These are phyloP conservation scores for Ascochyta fabae DNA, from an alignment of 2,329 filamentous ascomycete genomes.

Conservation along the genomic window DNA sequence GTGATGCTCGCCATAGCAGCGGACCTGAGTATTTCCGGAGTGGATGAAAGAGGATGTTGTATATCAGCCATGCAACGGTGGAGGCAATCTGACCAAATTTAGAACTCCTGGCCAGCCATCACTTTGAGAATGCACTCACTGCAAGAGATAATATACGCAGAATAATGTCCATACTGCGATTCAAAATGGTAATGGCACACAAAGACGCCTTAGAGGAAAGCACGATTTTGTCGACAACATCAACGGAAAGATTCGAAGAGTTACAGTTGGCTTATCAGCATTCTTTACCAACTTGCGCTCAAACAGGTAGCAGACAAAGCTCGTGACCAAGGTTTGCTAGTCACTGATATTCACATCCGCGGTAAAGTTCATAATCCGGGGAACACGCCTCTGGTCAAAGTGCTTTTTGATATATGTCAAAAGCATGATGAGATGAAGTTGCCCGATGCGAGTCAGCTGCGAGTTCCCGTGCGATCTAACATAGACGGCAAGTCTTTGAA, in stretches of 20 bases:
- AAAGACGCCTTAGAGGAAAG: background rate
- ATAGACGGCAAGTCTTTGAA: slow-evolving; percentile 8
- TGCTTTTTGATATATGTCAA: slow-evolving; percentile 16
- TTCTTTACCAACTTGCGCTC: slow-evolving; percentile 5
- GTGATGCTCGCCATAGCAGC: background rate
- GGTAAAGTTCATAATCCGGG: slow-evolving; percentile 34
- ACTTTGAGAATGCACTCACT: background rate
- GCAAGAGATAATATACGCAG: background rate
- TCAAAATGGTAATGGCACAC: background rate
- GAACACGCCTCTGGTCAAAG: slow-evolving; percentile 24
- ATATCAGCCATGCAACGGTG: background rate
- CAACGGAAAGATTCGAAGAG: background rate
- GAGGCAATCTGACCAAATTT: background rate
- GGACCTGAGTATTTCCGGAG: background rate
- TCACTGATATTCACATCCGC: slow-evolving; percentile 24
- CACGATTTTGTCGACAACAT: background rate
- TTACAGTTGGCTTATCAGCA: background rate
- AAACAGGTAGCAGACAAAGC: slow-evolving; percentile 13
- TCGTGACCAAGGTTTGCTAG: slow-evolving; percentile 18
- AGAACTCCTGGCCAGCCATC: background rate
- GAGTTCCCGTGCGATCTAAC: slow-evolving; percentile 25
- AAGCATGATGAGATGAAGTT: slow-evolving; percentile 15
- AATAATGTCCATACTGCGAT: background rate
- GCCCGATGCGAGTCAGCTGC: slow-evolving; percentile 18
- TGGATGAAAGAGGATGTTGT: background rate